Conservation (phyloP, 768 basidiomycete species). For the Trametes villosa region DNA sequence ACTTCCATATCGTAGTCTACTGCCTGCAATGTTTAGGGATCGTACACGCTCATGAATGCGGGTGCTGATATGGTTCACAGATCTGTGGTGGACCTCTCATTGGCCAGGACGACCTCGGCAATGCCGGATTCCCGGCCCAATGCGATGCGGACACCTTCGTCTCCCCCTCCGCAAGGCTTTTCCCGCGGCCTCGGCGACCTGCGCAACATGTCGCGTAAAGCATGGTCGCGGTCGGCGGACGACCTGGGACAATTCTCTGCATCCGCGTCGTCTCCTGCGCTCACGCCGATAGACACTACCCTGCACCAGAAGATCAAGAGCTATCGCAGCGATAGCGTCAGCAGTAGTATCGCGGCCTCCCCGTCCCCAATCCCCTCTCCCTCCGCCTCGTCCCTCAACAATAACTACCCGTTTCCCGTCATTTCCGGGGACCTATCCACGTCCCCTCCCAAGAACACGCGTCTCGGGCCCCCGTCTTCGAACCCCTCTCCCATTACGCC, state of each 20-base stretch:
- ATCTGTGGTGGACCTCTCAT: slow-evolving; percentile 67
- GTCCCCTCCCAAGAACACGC: slow-evolving; percentile 35
- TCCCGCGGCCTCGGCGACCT: slow-evolving; percentile 63
- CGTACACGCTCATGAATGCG: too few relatives aligned
- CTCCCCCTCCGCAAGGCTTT: slow-evolving; percentile 35
- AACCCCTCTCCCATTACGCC: slow-evolving; percentile 32
- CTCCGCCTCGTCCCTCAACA: slow-evolving; percentile 25
- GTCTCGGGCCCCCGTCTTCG: slow-evolving; percentile 18
- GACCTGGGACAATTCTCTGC: slow-evolving; percentile 63
- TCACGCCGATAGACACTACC: slow-evolving; percentile 47
- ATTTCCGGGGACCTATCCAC: slow-evolving; percentile 25
- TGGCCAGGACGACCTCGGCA: slow-evolving; percentile 46
- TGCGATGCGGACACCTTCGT: slow-evolving; percentile 34
- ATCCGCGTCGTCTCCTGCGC: slow-evolving; percentile 34
- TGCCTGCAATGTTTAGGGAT: too few relatives aligned
- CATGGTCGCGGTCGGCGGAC: slow-evolving; percentile 82
- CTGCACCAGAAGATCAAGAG: slow-evolving; percentile 67
- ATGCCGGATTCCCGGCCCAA: slow-evolving; percentile 38
- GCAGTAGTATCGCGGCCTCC: slow-evolving; percentile 35
- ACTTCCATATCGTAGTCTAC: too few relatives aligned
- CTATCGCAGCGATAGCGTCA: slow-evolving; percentile 63
- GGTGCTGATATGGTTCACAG: slow-evolving; percentile 38
- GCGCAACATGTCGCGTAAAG: slow-evolving; percentile 67
- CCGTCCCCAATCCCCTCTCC: slow-evolving; percentile 38
- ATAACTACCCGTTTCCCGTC: slow-evolving; percentile 39